phyloP scores from a whole-genome alignment of 2,329 filamentous ascomycete species.

The Emergomyces africanus region DNA sequence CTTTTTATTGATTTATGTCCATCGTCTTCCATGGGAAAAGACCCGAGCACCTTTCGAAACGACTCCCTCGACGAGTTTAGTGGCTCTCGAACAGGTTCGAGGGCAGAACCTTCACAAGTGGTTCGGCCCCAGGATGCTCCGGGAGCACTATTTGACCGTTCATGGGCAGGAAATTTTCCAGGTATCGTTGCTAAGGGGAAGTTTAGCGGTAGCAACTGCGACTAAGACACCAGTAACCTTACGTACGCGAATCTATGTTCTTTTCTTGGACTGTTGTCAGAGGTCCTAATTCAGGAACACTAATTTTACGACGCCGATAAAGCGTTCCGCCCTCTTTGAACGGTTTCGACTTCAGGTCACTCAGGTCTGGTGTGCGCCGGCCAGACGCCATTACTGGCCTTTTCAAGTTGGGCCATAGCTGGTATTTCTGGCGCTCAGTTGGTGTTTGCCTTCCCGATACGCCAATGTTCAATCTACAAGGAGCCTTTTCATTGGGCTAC shows the following conservation, averaged over 20 bases:
- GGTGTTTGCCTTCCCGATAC: slow-evolving; percentile 6
- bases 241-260: slow-evolving; percentile 18
- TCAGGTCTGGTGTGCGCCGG: slow-evolving; percentile 9
- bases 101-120: slow-evolving; percentile 5
- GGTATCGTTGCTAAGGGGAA: slow-evolving; percentile 18
- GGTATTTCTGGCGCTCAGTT: slow-evolving; percentile 12
- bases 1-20: slow-evolving; percentile 5
- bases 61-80: slow-evolving; percentile 4
- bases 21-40: slow-evolving; percentile 3
- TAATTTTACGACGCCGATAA: slow-evolving; percentile 11
- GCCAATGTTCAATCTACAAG: neutral
- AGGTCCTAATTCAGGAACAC: slow-evolving; percentile 12
- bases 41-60: neutral
- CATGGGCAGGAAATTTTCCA: slow-evolving; percentile 15
- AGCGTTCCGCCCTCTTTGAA: slow-evolving; percentile 8
- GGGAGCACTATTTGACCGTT: slow-evolving; percentile 17
- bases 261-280: slow-evolving; percentile 12
- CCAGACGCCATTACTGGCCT: slow-evolving; percentile 8
- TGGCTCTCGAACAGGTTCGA: slow-evolving; percentile 8
- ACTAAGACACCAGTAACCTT: neutral
- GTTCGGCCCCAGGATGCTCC: slow-evolving; percentile 7
- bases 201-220: neutral
- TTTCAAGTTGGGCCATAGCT: slow-evolving; percentile 15
- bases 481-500: neutral
- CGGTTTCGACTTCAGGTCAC: slow-evolving; percentile 6